Evolutionary conservation across 1,284 basidiomycete genomes (phyloP), one percentile per base, ranked within the genome.

Genomic region (Wolfiporia cocos): DNA sequence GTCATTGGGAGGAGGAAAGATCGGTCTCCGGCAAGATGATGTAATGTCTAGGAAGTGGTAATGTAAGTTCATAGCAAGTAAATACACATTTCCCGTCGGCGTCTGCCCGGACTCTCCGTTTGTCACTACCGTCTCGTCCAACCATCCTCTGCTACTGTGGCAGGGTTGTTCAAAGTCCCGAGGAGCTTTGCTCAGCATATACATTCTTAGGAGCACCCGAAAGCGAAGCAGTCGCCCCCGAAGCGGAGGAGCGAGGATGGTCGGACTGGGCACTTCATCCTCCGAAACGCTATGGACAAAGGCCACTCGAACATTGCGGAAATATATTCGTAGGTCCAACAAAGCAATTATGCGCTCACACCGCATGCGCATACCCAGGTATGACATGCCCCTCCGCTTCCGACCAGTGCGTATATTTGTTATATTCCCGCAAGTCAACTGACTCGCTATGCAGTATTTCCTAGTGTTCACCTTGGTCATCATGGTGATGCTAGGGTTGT

Each of bases 331-430:
- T 45, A 71, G 55, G 45, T 52, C 61, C 35, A 63, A 63, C 48
- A 78, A 70, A 53, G 64, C 65, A 9, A 52, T 78, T 49, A 80
- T 80, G 77, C 75, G 71, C 39, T 79, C 77, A 2, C 63, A 77
- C 50, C 63, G 63, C 43, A 50, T 80, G 33, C 69, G 62, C 23
- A 65, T 88, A 49, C 80, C 81, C 23, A 77, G 73, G 50, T 81
- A 81, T 57, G 74, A 86, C 52, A 56, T 85, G 48, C 86, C 86
- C 14, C 60, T 90, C 39, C 77, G 86, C 41, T 55, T 89, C 33
- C 73, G 86, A 48, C 85, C 82, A 56, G 85, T 85, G 53, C 62
- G 81, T 60, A 11, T 31, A 21, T 21, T 11, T 1, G 14, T 39
- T 3, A 30, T 22, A 19, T 37, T 47, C 39, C 49, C 11, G 32